Conservation (phyloP, 192 early-diverging fungal genomes). For the Podila verticillata region DNA sequence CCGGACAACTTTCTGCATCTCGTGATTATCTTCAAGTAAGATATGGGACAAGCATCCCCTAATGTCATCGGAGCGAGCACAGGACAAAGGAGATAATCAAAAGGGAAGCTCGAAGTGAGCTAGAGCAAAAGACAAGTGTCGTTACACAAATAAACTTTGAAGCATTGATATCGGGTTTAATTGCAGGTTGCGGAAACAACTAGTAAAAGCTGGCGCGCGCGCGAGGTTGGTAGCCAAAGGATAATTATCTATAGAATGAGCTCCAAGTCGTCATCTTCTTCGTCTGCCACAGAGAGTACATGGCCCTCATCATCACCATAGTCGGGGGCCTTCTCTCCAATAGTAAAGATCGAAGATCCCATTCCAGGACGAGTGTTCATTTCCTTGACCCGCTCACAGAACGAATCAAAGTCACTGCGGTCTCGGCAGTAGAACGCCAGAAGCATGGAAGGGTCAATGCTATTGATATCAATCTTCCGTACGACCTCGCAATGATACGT, state of each 20-base stretch:
- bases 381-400: slow-evolving; percentile 61
- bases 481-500: slow-evolving; percentile 87
- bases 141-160: no score
- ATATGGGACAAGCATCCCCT: not conserved
- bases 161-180: not conserved
- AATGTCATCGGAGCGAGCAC: not conserved
- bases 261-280: slow-evolving; percentile 53
- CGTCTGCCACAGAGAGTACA: slow-evolving; percentile 42
- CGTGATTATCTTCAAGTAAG: slow-evolving; percentile 56
- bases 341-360: slow-evolving; percentile 65
- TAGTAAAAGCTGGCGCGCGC: not conserved
- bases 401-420: slow-evolving; percentile 65
- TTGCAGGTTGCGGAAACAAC: not conserved
- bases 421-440: slow-evolving; percentile 87
- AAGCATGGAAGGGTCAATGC: slow-evolving; percentile 94
- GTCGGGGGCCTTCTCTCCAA: slow-evolving; percentile 71
- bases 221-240: not conserved
- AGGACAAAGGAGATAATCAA: no score
- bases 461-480: slow-evolving; percentile 75
- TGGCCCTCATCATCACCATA: slow-evolving; percentile 62
- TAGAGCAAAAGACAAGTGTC: no score
- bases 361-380: slow-evolving; percentile 52
- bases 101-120: no score
- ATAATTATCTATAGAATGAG: slow-evolving; percentile 21
- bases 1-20: slow-evolving; percentile 88